A percentile compares a stretch with the other conserved stretches of the same genome.
These are phyloP conservation scores for Myrica gale DNA, from an alignment of 306 rosid species.

Conservation along the genomic window DNA sequence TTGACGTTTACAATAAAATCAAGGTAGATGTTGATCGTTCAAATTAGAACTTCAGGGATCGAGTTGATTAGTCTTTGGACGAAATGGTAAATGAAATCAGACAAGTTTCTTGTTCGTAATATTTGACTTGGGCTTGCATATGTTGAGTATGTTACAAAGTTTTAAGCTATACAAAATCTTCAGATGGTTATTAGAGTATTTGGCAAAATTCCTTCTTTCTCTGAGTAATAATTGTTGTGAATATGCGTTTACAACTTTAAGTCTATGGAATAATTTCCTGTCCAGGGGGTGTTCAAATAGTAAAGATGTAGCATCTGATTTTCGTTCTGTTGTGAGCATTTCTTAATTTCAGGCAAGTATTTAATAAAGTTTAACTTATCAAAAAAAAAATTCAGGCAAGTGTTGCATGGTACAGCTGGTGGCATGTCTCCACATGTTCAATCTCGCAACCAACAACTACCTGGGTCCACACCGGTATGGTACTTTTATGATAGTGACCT, in stretches of 20 bases:
- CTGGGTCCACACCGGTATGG: constrained; percentile 82
- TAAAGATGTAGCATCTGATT: constrained; percentile 16
- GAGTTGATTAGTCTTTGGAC: neutral
- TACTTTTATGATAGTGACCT: constrained; percentile 21
- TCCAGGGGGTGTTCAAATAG: constrained; percentile 12
- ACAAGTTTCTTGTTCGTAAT: neutral
- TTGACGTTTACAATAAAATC: neutral
- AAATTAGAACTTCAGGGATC: neutral
- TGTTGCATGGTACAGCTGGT: constrained; percentile 77
- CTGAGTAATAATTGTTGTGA: constrained; percentile 3
- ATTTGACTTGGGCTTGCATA: neutral
- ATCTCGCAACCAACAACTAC: constrained; percentile 79
- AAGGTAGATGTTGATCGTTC: neutral
- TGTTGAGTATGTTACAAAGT: neutral
- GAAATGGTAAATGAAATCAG: neutral
- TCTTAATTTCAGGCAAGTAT: constrained; percentile 77
- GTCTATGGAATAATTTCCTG: neutral
- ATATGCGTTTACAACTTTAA: constrained; percentile 7
- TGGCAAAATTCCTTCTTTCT: neutral
- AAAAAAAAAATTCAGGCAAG: constrained; percentile 97
- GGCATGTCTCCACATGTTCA: constrained; percentile 96
- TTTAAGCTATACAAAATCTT: neutral
- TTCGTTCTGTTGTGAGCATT: constrained; percentile 27
- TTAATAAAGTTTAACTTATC: too few relatives aligned
- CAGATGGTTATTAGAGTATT: neutral